phyloP scores from a whole-genome alignment of 306 rosid genomes.

The Crotalaria pallida region DNA sequence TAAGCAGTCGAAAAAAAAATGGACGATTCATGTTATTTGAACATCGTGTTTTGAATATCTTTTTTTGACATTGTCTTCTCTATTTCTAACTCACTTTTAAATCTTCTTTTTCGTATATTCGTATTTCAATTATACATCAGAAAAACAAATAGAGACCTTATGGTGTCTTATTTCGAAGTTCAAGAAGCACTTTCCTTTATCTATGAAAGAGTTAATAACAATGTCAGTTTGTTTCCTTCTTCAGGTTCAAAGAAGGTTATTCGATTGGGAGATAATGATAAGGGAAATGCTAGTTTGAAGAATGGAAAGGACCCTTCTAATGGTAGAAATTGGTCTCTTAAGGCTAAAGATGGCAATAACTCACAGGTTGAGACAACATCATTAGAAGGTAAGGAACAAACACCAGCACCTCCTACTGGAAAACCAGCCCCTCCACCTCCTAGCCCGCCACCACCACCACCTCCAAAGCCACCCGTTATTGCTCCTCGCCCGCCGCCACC shows the following conservation, averaged over 20 bases:
- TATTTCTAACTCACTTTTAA: too few relatives aligned
- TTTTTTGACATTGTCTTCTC: too few relatives aligned
- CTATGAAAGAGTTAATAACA: neutral
- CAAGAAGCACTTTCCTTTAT: too few relatives aligned
- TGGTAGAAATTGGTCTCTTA: slow-evolving; percentile 23
- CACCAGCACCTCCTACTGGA: slow-evolving; percentile 42
- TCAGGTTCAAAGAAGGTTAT: slow-evolving; percentile 48
- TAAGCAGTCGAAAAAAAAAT: too few relatives aligned
- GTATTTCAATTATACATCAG: too few relatives aligned
- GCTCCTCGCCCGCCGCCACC: slow-evolving; percentile 41
- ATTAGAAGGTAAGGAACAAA: slow-evolving; percentile 29
- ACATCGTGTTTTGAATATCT: too few relatives aligned
- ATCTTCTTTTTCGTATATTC: too few relatives aligned
- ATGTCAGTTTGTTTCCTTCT: neutral
- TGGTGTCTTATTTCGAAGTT: too few relatives aligned
- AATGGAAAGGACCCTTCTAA: slow-evolving; percentile 24
- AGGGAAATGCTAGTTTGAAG: slow-evolving; percentile 23
- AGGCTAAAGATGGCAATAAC: slow-evolving; percentile 24
- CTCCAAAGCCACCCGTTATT: neutral
- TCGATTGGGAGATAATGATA: slow-evolving; percentile 31
- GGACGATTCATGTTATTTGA: too few relatives aligned
- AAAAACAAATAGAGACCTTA: too few relatives aligned
- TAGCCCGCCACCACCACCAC: slow-evolving; percentile 36
- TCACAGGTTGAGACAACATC: slow-evolving; percentile 24
- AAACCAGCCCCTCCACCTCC: slow-evolving; percentile 40